A percentile compares a stretch with the other conserved stretches of the same genome.
These are phyloP conservation scores for Cladosporium phlei DNA, from an alignment of 2,329 filamentous ascomycete species.

Conservation along the genomic window DNA sequence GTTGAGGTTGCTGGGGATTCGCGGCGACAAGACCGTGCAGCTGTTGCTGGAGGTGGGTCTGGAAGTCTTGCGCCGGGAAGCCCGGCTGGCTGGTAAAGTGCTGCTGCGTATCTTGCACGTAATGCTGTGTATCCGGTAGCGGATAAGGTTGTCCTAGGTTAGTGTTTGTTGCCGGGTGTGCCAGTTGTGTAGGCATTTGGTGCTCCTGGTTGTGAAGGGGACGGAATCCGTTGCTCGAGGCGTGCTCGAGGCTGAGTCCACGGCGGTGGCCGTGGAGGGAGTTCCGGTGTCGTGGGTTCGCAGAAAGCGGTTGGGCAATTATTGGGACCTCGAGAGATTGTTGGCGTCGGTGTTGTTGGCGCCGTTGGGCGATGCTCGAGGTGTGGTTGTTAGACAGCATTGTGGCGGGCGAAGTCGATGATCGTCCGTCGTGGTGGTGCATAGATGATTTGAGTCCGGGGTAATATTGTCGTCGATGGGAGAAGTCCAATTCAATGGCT, in stretches of 20 bases:
- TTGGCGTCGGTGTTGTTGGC: constrained; percentile 77
- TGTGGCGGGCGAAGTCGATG: constrained; percentile 38
- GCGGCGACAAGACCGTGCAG: constrained; percentile 31
- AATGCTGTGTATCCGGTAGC: constrained; percentile 70
- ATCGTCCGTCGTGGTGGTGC: constrained; percentile 29
- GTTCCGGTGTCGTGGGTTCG: constrained; percentile 48
- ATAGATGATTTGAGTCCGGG: constrained; percentile 65
- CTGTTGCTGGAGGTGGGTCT: constrained; percentile 51
- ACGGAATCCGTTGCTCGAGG: constrained; percentile 37
- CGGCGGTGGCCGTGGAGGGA: constrained; percentile 59
- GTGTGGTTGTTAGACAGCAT: constrained; percentile 73
- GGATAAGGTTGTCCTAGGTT: constrained; percentile 51
- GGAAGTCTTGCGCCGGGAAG: constrained; percentile 40
- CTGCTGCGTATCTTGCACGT: constrained; percentile 86
- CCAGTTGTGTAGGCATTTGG: constrained; percentile 33
- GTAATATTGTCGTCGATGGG: constrained; percentile 34
- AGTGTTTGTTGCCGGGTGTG: constrained; percentile 33
- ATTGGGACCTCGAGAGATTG: constrained; percentile 75
- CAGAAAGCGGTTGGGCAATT: constrained; percentile 61
- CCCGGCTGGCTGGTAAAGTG: constrained; percentile 78
- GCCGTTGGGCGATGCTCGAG: constrained; percentile 67
- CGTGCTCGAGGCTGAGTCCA: constrained; percentile 78
- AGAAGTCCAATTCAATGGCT: constrained; percentile 30
- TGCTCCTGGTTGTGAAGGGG: constrained; percentile 50
- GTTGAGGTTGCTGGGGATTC: constrained; percentile 27